Evolutionary conservation across 345 rosid genomes (phyloP), one percentile per base, ranked within the genome.

Genomic region (Lumnitzera littorea): DNA sequence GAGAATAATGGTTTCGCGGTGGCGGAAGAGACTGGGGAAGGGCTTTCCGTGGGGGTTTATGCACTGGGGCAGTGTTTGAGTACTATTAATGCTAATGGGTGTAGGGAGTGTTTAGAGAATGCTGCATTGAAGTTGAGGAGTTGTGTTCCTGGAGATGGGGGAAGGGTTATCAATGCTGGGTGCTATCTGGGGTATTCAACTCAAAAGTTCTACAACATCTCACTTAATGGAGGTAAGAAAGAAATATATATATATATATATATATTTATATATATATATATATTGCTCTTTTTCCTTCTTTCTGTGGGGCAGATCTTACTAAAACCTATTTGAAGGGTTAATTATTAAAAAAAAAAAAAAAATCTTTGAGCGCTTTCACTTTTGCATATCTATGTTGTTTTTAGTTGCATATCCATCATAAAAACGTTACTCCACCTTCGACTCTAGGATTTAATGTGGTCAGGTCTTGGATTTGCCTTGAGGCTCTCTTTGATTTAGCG

Each of bases 171-270:
- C 56, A 68, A 69, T 43, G 59, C 77, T 2, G 77, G 77, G 12
- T 73, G 77, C 53, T 73, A 53, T 64, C 16, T 73, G 59, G 53
- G 73, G 62, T 73, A 73, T 53, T 73, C 77, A 0, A 63, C 66
- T 13, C 0, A 13, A 12, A 57, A 58, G 0, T 72, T 72, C 27
- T 63, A 51, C 24, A 63, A 49, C 25, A 46, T 50, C 47, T 24
- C 13, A 13, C 6, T 51, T 23, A 12, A 50, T 25, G 48, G 56
- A 15, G 72, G 72, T 64, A 31, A n/a, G 55, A 43, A 60, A 60
- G 63, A 20, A 20, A 20, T 20, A 20, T 20, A 20, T 20, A 20
- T 20, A 20, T 20, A 20, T 20, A 20, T 20, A 20, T 20, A 20
- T 20, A 20, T 20, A n/a, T n/a, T n/a, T 20, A 20, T 20, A 20